Conservation (phyloP, 495 filamentous ascomycete species). For the Chaetomidium leptoderma region DNA sequence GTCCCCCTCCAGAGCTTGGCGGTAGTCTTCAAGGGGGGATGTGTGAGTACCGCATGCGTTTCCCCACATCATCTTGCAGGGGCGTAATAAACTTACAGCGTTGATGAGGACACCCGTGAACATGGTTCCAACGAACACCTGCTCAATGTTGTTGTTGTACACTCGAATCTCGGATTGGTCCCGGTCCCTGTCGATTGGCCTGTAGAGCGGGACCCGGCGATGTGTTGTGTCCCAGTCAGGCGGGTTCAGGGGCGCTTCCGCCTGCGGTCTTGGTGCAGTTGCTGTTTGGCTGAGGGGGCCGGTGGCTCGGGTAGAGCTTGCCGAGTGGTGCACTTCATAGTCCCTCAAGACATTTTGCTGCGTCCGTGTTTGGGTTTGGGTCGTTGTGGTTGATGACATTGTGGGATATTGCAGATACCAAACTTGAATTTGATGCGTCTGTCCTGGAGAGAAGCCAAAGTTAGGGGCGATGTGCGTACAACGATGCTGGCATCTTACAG, state of each 20-base stretch:
- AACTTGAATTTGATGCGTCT: no score
- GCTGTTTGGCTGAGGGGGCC: neutral
- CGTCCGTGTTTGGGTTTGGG: constrained; percentile 2
- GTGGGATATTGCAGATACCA: no score
- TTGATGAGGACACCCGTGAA: neutral
- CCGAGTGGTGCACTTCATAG: constrained; percentile 3
- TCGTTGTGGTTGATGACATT: neutral
- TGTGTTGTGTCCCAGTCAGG: neutral
- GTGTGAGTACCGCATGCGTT: neutral
- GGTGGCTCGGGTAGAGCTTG: neutral
- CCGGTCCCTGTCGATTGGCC: neutral
- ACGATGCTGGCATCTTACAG: neutral
- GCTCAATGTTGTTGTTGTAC: neutral
- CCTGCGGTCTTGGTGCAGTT: neutral
- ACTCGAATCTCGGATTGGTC: neutral
- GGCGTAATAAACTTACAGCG: neutral
- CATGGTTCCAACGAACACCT: constrained; percentile 2
- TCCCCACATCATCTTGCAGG: no score
- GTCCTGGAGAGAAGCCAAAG: no score
- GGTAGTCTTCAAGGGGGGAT: neutral
- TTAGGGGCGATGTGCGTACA: no score
- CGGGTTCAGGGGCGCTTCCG: neutral
- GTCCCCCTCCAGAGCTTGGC: neutral
- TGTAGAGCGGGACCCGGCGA: neutral
- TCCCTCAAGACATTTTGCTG: neutral